Base-by-base conservation (phyloP, 116 monocot species). In the Zostera marina region DNA sequence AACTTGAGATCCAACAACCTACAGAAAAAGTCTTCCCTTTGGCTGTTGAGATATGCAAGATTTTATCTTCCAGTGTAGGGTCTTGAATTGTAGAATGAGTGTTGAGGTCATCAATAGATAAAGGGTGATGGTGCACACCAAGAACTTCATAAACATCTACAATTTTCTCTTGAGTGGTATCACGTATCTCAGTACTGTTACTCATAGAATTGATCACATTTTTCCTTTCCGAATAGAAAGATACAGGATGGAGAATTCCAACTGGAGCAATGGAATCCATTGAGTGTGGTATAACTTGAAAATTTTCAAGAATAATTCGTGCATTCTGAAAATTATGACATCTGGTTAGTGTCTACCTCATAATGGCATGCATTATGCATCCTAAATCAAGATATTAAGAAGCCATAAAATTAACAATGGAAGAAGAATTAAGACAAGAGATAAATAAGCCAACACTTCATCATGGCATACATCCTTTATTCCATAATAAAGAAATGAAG, bases 231-330 rank as follows among this genome's bases (percentile, higher is more conserved):
- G 81, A 47, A 76, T 94, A 88, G 62, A 81, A 94, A 17, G 71
- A 70, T 57, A 65, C 52, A 22, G 88, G 93, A 68, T 94, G 93
- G 77, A 94, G 80, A 52, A 94, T 62, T 53, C 88, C 88, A 77
- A 84, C 93, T 58, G 93, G 72, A n/a, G 93, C 93, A 77, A 94
- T 88, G 63, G 88, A 71, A 72, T 88, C 81, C 14, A 68, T 63
- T 46, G 87, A 84, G 66, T 94, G 84, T 60, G 81, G 68, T 65
- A 94, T 53, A 58, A 83, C 65, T 73, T 88, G 63, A 73, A 65
- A 94, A 39, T 79, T 75, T 61, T 94, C 88, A 41, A 93, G 76
- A 64, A 81, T 58, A 68, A 93, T 93, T 68, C 77, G 72, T 46
- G 93, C 93, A 68, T 93, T 83, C 92, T 92, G 78, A 13, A 62